A percentile compares a stretch with the other conserved stretches of the same genome.
These are phyloP conservation scores for Penicillium psychrofluorescens DNA, from an alignment of 495 filamentous ascomycete species.

Conservation along the genomic window DNA sequence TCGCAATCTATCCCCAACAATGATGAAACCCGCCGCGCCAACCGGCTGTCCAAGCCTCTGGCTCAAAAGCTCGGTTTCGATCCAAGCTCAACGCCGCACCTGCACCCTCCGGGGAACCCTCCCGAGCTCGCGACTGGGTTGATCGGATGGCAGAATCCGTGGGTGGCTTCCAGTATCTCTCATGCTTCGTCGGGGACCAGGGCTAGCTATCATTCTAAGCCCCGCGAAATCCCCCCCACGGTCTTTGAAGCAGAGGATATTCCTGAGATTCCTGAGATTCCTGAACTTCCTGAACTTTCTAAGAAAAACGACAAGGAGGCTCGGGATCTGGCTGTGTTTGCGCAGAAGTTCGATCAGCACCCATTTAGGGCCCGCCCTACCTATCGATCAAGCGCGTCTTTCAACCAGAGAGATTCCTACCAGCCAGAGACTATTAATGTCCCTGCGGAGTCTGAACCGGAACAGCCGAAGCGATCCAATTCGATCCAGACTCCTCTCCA, in stretches of 20 bases:
- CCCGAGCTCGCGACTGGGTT: conserved; percentile 10
- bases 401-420: conserved; percentile 15
- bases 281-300: too few species aligned
- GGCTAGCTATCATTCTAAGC: conserved; percentile 1
- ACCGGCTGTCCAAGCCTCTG: conserved; percentile 38
- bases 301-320: too few species aligned
- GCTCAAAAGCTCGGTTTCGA: conserved; percentile 16
- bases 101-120: conserved; percentile 2
- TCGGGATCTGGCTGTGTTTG: too few species aligned
- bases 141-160: conserved; percentile 24
- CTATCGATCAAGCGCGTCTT: conserved; percentile 3
- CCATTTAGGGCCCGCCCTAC: too few species aligned
- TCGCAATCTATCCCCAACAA: conserved; percentile 26
- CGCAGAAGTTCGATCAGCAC: too few species aligned
- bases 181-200: conserved; percentile 3
- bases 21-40: conserved; percentile 30
- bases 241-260: conserved; percentile 9
- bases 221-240: conserved; percentile 11
- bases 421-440: conserved; percentile 14
- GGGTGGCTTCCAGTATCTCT: conserved; percentile 15
- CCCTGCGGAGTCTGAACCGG: conserved; percentile 8
- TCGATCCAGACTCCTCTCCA: conserved; percentile 24
- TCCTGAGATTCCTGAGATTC: too few species aligned
- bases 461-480: conserved; percentile 22
- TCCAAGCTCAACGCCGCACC: conserved; percentile 1